These are phyloP conservation scores for Brassica incana DNA, from an alignment of 345 rosid genomes.

Conservation along the genomic window DNA sequence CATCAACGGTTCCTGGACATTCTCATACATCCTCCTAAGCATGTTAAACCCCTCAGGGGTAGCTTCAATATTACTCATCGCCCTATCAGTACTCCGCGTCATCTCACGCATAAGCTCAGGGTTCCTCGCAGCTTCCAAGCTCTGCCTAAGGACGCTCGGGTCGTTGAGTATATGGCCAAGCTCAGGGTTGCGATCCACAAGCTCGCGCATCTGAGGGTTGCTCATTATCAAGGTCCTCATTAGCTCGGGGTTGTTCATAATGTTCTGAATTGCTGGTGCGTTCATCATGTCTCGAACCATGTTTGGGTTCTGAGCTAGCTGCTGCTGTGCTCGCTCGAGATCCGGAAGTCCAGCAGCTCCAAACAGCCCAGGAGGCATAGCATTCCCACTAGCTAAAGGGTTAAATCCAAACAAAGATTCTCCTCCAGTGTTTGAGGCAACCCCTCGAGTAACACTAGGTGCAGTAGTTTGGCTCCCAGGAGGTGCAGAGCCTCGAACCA, in stretches of 20 bases:
- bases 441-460: slow-evolving; percentile 51
- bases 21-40: slow-evolving; percentile 84
- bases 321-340: slow-evolving; percentile 35
- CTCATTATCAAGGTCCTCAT: slow-evolving; percentile 67
- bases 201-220: slow-evolving; percentile 84
- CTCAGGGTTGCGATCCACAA: slow-evolving; percentile 80
- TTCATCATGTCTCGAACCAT: slow-evolving; percentile 79
- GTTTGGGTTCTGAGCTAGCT: slow-evolving; percentile 63
- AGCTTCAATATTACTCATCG: slow-evolving; percentile 77
- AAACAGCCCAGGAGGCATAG: too few species aligned
- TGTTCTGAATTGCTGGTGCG: slow-evolving; percentile 65
- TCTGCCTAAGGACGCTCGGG: slow-evolving; percentile 67
- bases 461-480: slow-evolving; percentile 41
- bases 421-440: slow-evolving; percentile 59
- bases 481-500: slow-evolving; percentile 69
- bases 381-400: too few species aligned
- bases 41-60: slow-evolving; percentile 77
- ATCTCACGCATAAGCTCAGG: slow-evolving; percentile 91
- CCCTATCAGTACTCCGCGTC: slow-evolving; percentile 75
- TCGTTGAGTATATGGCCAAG: slow-evolving; percentile 78
- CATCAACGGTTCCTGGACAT: slow-evolving; percentile 72
- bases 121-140: slow-evolving; percentile 73
- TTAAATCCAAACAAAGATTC: slow-evolving; percentile 59
- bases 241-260: slow-evolving; percentile 77
- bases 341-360: too few species aligned